These are phyloP conservation scores for Pistacia vera DNA, from an alignment of 345 rosid genomes.

Conservation along the genomic window DNA sequence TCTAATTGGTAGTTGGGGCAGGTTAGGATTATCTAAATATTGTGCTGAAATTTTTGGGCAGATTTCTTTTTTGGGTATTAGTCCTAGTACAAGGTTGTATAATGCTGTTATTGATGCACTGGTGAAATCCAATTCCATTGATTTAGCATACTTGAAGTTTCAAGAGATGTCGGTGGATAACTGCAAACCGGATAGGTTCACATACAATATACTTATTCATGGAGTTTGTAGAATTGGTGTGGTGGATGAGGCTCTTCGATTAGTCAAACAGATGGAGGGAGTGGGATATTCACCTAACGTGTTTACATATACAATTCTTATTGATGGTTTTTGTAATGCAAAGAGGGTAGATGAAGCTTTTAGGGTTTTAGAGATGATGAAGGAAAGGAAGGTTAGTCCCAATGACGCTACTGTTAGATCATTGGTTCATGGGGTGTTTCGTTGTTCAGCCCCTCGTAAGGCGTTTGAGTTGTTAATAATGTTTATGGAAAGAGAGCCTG, in stretches of 20 bases:
- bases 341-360: conserved; percentile 75
- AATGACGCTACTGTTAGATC: conserved; percentile 84
- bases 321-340: conserved; percentile 81
- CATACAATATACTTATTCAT: conserved; percentile 85
- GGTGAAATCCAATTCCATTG: conserved; percentile 79
- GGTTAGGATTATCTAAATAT: conserved; percentile 80
- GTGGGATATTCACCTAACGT: conserved; percentile 69
- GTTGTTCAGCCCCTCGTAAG: conserved; percentile 41
- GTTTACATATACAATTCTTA: conserved; percentile 70
- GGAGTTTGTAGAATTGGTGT: conserved; percentile 87
- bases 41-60: conserved; percentile 82
- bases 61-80: conserved; percentile 73
- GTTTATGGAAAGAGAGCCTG: conserved; percentile 55
- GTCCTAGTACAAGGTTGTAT: conserved; percentile 77
- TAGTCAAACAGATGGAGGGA: conserved; percentile 86
- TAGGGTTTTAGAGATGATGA: conserved; percentile 58
- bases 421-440: conserved; percentile 79
- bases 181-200: conserved; percentile 85
- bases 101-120: conserved; percentile 86
- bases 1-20: conserved; percentile 92
- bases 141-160: conserved; percentile 86
- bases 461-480: conserved; percentile 56
- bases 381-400: conserved; percentile 51
- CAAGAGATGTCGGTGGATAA: conserved; percentile 83
- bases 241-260: conserved; percentile 77